Conservation (phyloP, 768 basidiomycete genomes). For the Crepidotus variabilis region DNA sequence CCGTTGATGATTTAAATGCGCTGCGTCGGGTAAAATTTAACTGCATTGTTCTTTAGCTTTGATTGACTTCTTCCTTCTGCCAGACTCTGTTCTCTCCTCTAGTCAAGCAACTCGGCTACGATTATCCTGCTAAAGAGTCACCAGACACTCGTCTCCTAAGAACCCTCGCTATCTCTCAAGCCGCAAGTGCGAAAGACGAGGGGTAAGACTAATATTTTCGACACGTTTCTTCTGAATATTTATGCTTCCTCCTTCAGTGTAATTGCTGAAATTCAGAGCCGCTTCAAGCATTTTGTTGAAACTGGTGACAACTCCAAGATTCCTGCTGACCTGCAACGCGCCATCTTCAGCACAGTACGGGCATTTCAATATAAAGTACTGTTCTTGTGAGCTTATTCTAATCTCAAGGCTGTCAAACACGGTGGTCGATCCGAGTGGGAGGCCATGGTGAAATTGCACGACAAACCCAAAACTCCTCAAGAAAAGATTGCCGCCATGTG, state of each 20-base stretch:
- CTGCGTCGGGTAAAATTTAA: slow-evolving; percentile 50
- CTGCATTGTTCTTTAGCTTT: background rate
- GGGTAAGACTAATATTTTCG: slow-evolving; percentile 14
- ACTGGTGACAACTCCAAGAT: slow-evolving; percentile 76
- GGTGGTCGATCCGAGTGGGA: slow-evolving; percentile 77
- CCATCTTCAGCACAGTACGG: slow-evolving; percentile 50
- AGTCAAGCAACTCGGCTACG: slow-evolving; percentile 75
- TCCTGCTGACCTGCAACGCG: slow-evolving; percentile 70
- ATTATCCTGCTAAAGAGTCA: slow-evolving; percentile 62
- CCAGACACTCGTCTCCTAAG: slow-evolving; percentile 69
- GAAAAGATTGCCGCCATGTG: slow-evolving; percentile 70
- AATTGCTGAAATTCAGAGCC: slow-evolving; percentile 63
- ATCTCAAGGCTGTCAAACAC: slow-evolving; percentile 59
- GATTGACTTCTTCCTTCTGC: slow-evolving; percentile 1
- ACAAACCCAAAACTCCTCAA: slow-evolving; percentile 71
- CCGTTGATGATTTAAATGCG: slow-evolving; percentile 50
- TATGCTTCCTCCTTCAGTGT: slow-evolving; percentile 44
- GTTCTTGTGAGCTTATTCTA: background rate
- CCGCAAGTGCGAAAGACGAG: slow-evolving; percentile 28
- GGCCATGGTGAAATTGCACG: slow-evolving; percentile 62
- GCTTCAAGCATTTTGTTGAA: slow-evolving; percentile 68
- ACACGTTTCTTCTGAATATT: slow-evolving; percentile 1
- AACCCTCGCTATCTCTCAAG: slow-evolving; percentile 63
- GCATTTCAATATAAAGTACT: background rate
- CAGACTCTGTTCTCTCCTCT: slow-evolving; percentile 71